These are phyloP conservation scores for Ceratocystis destructans DNA, from an alignment of 2,329 filamentous ascomycete genomes.

Conservation along the genomic window DNA sequence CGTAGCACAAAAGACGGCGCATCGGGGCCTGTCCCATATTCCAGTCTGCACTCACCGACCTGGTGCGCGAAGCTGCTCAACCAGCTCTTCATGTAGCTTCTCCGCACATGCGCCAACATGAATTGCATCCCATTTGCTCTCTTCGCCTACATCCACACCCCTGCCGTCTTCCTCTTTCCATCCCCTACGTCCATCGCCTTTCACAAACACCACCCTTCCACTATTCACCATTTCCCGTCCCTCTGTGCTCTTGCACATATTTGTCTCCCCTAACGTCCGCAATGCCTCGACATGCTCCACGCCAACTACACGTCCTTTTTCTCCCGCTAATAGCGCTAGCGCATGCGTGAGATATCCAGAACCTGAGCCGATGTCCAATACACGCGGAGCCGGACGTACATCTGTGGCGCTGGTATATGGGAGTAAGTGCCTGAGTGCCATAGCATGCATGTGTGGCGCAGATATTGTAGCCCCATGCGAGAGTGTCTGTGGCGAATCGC, in stretches of 20 bases:
- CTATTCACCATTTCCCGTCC: constrained; percentile 47
- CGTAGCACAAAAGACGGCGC: neutral
- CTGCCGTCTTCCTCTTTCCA: constrained; percentile 35
- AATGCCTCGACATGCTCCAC: constrained; percentile 60
- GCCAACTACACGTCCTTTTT: constrained; percentile 60
- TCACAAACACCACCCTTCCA: constrained; percentile 56
- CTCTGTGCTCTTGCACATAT: constrained; percentile 49
- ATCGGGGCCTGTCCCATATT: constrained; percentile 18
- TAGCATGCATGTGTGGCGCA: constrained; percentile 48
- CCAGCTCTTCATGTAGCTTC: constrained; percentile 54
- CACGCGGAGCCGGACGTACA: constrained; percentile 26
- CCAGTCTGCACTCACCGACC: constrained; percentile 39
- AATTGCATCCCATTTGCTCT: constrained; percentile 63
- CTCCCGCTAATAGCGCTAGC: constrained; percentile 60
- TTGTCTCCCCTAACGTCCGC: constrained; percentile 46
- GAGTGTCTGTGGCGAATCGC: constrained; percentile 42
- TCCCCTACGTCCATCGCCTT: constrained; percentile 60
- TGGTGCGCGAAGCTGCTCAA: constrained; percentile 65
- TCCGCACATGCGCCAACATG: constrained; percentile 83
- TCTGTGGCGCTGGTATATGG: constrained; percentile 21
- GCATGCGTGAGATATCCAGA: constrained; percentile 81
- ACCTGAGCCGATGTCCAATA: constrained; percentile 63
- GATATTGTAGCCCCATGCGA: constrained; percentile 44
- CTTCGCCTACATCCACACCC: neutral
- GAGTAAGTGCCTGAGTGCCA: constrained; percentile 38